Base-by-base conservation (phyloP, 192 early-diverging fungal species). In the Powellomyces hirtus region DNA sequence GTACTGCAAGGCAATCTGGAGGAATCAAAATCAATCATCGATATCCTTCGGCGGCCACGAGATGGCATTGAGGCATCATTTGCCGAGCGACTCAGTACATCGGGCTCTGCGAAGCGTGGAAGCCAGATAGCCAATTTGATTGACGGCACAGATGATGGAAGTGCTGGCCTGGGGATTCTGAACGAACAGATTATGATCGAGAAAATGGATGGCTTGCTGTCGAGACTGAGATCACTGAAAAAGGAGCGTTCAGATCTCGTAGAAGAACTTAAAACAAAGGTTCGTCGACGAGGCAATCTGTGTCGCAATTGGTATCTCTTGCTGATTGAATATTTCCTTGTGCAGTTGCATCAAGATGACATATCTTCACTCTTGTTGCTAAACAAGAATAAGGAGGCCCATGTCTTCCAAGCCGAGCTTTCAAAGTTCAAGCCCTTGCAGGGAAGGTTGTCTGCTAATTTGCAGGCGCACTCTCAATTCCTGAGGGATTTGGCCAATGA, bases 321-420 rank as follows among this genome's bases (percentile, higher is more conserved):
- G n/a, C n/a, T n/a, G n/a, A n/a, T n/a, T n/a, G n/a, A 16, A 49
- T 2, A 14, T 56, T 29, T 4, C 26, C 7, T 14, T 29, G n/a
- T 16, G 16, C 29, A 79, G 75, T 50, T 90, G 1, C 89, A 89
- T 51, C 78, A 92, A 58, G 96, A 98, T 77, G 95, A 98, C 64
- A 97, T 97, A 45, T 91, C 89, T 24, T 84, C 84, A 22, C 56
- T 91, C 10, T 66, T 95, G 49, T 81, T 94, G 22, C 58, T 92
- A 6, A 91, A 95, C 80, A 89, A 92, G 62, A 89, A 90, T 61
- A 85, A 91, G 38, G 94, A 97, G 75, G 79, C 76, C 8, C 88
- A 94, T 58, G 75, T 98, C 26, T 97, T 98, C 86, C 84, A 89
- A 7, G 82, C 86, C 53, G 95, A 98, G 76, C 79, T 98, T 40